A percentile compares a stretch with the other conserved stretches of the same genome.
These are phyloP conservation scores for Elsinoe ampelina DNA, from an alignment of 2,329 filamentous ascomycete species.

Conservation along the genomic window DNA sequence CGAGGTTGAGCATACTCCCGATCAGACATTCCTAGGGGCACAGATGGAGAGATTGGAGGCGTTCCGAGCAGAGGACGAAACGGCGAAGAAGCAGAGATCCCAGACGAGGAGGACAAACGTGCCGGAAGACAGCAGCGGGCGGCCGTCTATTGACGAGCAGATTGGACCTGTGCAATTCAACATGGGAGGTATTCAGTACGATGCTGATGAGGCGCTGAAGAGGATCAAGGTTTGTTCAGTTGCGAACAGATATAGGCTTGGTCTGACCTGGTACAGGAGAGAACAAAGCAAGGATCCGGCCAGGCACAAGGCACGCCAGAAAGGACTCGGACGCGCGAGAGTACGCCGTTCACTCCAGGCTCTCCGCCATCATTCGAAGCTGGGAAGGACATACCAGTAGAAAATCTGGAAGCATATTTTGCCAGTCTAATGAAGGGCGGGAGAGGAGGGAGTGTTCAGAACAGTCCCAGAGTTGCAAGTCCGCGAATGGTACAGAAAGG, in stretches of 20 bases:
- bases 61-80: conserved; percentile 49
- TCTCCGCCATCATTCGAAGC: conserved; percentile 24
- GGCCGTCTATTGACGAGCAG: conserved; percentile 55
- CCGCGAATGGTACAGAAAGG: conserved; percentile 4
- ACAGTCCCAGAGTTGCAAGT: conserved; percentile 15
- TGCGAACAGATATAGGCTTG: conserved; percentile 9
- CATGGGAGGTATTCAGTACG: conserved; percentile 85
- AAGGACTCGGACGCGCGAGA: conserved; percentile 22
- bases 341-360: conserved; percentile 16
- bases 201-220: conserved; percentile 87
- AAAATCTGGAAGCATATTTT: conserved; percentile 53
- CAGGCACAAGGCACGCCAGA: conserved; percentile 39
- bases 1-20: conserved; percentile 26
- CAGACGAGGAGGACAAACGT: conserved; percentile 17
- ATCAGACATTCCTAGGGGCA: conserved; percentile 26
- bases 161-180: conserved; percentile 96
- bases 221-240: conserved; percentile 59
- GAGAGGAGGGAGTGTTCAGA: conserved; percentile 15
- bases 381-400: conserved; percentile 44
- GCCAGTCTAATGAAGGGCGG: conserved; percentile 46
- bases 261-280: conserved; percentile 8
- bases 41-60: conserved; percentile 70
- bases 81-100: conserved; percentile 31
- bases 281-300: conserved; percentile 17
- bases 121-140: conserved; percentile 28